A percentile compares a stretch with the other conserved stretches of the same genome.
phyloP scores from a whole-genome alignment of 257 asterid species.

The Solanum pinnatisectum region DNA sequence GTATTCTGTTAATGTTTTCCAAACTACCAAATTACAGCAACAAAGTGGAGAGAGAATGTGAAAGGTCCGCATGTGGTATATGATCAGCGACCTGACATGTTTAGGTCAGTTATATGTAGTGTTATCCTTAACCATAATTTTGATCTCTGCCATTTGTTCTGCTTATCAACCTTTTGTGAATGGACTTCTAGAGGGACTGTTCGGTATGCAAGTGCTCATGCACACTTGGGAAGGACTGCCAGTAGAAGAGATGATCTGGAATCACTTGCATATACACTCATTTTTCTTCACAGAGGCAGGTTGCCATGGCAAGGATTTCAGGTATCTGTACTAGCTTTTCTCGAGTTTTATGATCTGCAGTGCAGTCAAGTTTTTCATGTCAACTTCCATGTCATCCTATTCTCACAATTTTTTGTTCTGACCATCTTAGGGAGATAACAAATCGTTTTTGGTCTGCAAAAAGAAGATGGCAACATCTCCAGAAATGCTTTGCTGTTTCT shows the following conservation, averaged over 20 bases:
- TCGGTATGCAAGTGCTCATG: slow-evolving; percentile 44
- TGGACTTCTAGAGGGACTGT: slow-evolving; percentile 32
- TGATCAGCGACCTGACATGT: slow-evolving; percentile 42
- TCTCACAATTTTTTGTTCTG: not conserved
- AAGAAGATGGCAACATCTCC: slow-evolving; percentile 38
- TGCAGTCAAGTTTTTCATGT: not conserved
- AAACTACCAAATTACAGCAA: slow-evolving; percentile 17
- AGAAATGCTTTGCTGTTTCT: slow-evolving; percentile 30
- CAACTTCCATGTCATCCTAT: not conserved
- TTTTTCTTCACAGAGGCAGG: slow-evolving; percentile 41
- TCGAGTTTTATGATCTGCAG: not conserved
- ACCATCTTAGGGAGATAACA: slow-evolving; percentile 33
- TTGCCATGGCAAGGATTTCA: slow-evolving; percentile 50
- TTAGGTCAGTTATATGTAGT: slow-evolving; percentile 17
- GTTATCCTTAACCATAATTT: not conserved
- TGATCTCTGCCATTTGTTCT: not conserved
- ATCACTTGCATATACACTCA: slow-evolving; percentile 40
- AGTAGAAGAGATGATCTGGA: slow-evolving; percentile 48
- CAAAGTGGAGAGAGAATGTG: slow-evolving; percentile 33
- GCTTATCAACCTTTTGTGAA: not conserved
- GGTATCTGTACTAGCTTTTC: slow-evolving; percentile 8
- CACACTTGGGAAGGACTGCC: slow-evolving; percentile 45
- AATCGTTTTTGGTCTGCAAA: slow-evolving; percentile 36
- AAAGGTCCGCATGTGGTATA: slow-evolving; percentile 31
- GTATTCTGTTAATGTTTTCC: not conserved